Percentiles rank a stretch among this genome's conserved stretches.
Conservation (phyloP, 495 filamentous ascomycete genomes). For the Penicillium lividum region DNA sequence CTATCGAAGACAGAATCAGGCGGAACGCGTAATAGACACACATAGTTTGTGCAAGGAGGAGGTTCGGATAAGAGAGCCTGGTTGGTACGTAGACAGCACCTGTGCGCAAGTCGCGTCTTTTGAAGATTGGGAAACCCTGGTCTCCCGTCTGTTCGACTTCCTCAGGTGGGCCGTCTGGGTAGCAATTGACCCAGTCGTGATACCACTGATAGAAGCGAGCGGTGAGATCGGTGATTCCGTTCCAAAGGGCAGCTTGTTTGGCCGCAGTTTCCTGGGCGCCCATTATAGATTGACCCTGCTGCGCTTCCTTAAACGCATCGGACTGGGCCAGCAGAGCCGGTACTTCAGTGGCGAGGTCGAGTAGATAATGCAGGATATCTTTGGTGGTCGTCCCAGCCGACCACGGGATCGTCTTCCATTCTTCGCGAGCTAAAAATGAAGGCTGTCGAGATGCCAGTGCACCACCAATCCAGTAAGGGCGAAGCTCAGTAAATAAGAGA, state of each 20-base stretch:
- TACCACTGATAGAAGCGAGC: slow-evolving; percentile 38
- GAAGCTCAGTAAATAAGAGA: slow-evolving; percentile 44
- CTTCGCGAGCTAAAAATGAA: slow-evolving; percentile 40
- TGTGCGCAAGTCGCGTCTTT: slow-evolving; percentile 41
- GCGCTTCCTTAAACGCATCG: slow-evolving; percentile 33
- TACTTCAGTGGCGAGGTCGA: slow-evolving; percentile 44
- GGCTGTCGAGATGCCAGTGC: slow-evolving; percentile 34
- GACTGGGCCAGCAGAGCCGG: slow-evolving; percentile 35
- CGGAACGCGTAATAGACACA: slow-evolving; percentile 41
- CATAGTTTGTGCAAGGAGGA: slow-evolving; percentile 47
- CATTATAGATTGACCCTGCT: slow-evolving; percentile 18
- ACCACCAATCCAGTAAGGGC: slow-evolving; percentile 47
- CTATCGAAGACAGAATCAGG: slow-evolving; percentile 41
- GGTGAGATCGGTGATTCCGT: slow-evolving; percentile 37
- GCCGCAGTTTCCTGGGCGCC: slow-evolving; percentile 38
- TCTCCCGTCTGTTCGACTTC: slow-evolving; percentile 30
- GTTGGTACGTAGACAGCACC: slow-evolving; percentile 37
- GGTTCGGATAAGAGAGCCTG: slow-evolving; percentile 41
- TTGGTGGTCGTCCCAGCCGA: slow-evolving; percentile 41
- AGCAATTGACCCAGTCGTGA: slow-evolving; percentile 34
- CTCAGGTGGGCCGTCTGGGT: slow-evolving; percentile 35
- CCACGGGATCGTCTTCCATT: slow-evolving; percentile 50
- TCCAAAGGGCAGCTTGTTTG: slow-evolving; percentile 43
- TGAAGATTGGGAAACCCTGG: slow-evolving; percentile 42
- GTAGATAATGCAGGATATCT: slow-evolving; percentile 43